Evolutionary conservation across 2,329 filamentous ascomycete species (phyloP), one percentile per base, ranked within the genome.

Genomic region (Xylaria digitata): DNA sequence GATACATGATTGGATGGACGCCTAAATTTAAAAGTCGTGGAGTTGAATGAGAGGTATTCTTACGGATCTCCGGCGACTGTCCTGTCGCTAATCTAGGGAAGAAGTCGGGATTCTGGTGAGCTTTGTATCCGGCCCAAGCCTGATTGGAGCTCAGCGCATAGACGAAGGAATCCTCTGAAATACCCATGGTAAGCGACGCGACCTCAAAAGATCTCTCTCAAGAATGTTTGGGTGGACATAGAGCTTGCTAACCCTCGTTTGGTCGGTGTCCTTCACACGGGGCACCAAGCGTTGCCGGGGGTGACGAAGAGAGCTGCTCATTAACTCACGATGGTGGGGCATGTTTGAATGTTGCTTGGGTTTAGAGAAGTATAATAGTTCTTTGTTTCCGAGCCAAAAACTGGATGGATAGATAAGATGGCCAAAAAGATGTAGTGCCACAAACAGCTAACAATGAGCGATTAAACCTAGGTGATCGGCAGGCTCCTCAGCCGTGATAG

Each of bases 71-170:
- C 9, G 89, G 89, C 1, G 85, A 80, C 78, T 95, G 92, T 70
- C 90, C 90, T 67, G 83, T 82, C 32, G 90, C 87, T 57, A 92
- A 84, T 66, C 84, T 87, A 53, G 86, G 82, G 81, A 95, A 93
- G 81, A 93, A 90, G 17, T 87, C 83, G 1, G 92, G 91, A 70
- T 94, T 88, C 73, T 89, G 84, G 70, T 88, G 83, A 56, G 84
- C 80, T 71, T 89, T 89, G 73, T 89, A 87, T 65, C 85, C 82
- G 43, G 90, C 89, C 90, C 91, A 94, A 71, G 88, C 84, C 71
- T 87, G 86, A 82, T 94, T 94, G 73, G 86, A 87, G 80, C 85
- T 85, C 73, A 94, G 79, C 67, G 89, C 88, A 75, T 86, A 85
- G 72, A 85, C 81, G 75, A 90, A 89, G 67, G 83, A 81, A 79